Percentiles rank a stretch among this genome's conserved stretches.
These are phyloP conservation scores for Oryza meridionalis DNA, from an alignment of 176 grass and related monocot genomes.

Conservation along the genomic window DNA sequence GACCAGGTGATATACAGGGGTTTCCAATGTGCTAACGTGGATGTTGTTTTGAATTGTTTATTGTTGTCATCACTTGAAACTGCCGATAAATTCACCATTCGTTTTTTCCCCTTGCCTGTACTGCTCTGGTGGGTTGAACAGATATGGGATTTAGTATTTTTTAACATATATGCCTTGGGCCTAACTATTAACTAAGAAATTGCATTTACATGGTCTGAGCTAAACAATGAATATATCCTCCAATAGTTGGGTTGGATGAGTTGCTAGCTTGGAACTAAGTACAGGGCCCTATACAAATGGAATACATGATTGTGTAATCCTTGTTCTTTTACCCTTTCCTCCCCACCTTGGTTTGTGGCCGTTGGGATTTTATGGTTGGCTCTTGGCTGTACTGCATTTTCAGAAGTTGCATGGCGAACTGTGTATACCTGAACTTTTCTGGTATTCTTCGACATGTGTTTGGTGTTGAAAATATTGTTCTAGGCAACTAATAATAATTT, in stretches of 20 bases:
- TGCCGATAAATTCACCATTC: slow-evolving; percentile 2
- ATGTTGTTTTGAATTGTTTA: background rate
- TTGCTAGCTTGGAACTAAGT: background rate
- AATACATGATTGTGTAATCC: background rate
- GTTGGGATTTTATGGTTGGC: slow-evolving; percentile 5
- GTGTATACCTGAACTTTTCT: background rate
- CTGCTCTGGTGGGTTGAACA: background rate
- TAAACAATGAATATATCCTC: background rate
- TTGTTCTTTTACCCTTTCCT: background rate
- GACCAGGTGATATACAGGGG: background rate
- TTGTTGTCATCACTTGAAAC: background rate
- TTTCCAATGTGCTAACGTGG: background rate
- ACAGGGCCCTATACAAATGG: background rate
- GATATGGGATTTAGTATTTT: background rate
- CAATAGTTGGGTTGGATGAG: background rate
- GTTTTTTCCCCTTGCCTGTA: background rate
- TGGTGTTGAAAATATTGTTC: slow-evolving; percentile 4
- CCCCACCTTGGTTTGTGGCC: background rate
- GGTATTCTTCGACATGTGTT: background rate
- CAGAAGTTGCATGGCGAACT: background rate
- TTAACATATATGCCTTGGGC: background rate
- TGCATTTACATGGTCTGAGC: background rate
- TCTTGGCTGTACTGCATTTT: background rate
- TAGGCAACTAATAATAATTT: slow-evolving; percentile 20
- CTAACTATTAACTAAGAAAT: background rate